phyloP scores from a whole-genome alignment of 2,329 filamentous ascomycete species.

The Exophiala sp. region DNA sequence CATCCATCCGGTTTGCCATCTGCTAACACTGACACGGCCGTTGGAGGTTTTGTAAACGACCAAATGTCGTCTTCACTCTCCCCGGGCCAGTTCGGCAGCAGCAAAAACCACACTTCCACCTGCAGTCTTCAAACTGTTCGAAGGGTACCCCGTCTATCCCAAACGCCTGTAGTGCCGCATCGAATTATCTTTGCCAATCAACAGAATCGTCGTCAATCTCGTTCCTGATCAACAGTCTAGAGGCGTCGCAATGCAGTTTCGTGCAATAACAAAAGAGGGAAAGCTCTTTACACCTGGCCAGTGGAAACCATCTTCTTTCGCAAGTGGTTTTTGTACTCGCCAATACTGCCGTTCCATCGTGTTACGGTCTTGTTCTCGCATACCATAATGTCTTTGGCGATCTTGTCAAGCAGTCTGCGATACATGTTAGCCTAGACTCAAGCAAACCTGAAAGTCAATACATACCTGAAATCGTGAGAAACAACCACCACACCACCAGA shows the following conservation, averaged over 20 bases:
- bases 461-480: slow-evolving; percentile 97
- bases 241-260: not conserved
- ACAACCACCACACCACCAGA: slow-evolving; percentile 96
- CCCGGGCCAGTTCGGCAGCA: too few relatives aligned
- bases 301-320: slow-evolving; percentile 96
- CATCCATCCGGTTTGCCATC: too few relatives aligned
- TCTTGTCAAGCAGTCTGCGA: slow-evolving; percentile 89
- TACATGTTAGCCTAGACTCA: slow-evolving; percentile 15
- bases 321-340: slow-evolving; percentile 96
- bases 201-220: slow-evolving; percentile 5
- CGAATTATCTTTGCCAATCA: slow-evolving; percentile 1
- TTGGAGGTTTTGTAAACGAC: too few relatives aligned
- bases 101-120: too few relatives aligned
- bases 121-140: not conserved
- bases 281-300: slow-evolving; percentile 70
- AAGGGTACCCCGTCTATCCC: slow-evolving; percentile 10
- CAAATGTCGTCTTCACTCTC: too few relatives aligned
- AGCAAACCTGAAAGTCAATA: slow-evolving; percentile 11
- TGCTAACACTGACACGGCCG: too few relatives aligned
- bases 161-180: slow-evolving; percentile 16
- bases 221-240: not conserved
- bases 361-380: slow-evolving; percentile 96
- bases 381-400: slow-evolving; percentile 98
- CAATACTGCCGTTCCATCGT: slow-evolving; percentile 83
- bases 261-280: not conserved